phyloP scores from a whole-genome alignment of 228 moss, liverwort and hornwort genomes.

The Sphagnum fallax region DNA sequence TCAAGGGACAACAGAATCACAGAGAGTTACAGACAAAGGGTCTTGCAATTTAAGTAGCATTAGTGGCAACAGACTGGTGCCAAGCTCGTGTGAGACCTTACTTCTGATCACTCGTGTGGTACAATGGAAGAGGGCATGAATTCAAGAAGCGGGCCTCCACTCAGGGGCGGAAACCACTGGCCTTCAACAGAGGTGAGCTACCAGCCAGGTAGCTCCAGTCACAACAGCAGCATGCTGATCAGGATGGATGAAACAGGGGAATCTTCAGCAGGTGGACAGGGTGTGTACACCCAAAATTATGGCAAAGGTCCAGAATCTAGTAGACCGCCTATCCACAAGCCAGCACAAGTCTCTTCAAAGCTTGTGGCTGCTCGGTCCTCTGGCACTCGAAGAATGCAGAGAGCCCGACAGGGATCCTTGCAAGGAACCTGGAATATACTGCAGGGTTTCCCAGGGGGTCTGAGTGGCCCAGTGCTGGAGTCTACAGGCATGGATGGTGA shows the following conservation, averaged over 20 bases:
- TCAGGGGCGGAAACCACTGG: slow-evolving; percentile 11
- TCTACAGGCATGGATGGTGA: slow-evolving; percentile 16
- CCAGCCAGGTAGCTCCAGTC: slow-evolving; percentile 12
- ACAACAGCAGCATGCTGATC: slow-evolving; percentile 8
- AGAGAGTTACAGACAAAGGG: no score
- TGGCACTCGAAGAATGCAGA: slow-evolving; percentile 12
- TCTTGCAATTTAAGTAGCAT: no score
- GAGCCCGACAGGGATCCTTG: slow-evolving; percentile 9
- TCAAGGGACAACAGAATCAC: no score
- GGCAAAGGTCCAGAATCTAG: slow-evolving; percentile 20
- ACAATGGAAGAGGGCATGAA: slow-evolving; percentile 19
- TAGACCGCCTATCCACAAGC: slow-evolving; percentile 10
- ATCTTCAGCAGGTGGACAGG: slow-evolving; percentile 11
- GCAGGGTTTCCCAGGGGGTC: slow-evolving; percentile 8
- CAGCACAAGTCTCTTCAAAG: slow-evolving; percentile 16
- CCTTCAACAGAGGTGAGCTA: slow-evolving; percentile 15
- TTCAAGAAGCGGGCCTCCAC: slow-evolving; percentile 15
- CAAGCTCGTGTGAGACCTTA: no score
- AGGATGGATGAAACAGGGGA: slow-evolving; percentile 21
- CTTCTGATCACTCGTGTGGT: background rate
- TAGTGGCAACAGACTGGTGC: no score
- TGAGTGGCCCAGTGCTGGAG: slow-evolving; percentile 9
- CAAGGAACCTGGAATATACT: slow-evolving; percentile 15
- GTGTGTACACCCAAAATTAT: slow-evolving; percentile 10
- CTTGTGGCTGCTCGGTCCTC: slow-evolving; percentile 11